Evolutionary conservation across 1,284 basidiomycete genomes (phyloP), one percentile per base, ranked within the genome.

Genomic region (Gymnopus androsaceus): DNA sequence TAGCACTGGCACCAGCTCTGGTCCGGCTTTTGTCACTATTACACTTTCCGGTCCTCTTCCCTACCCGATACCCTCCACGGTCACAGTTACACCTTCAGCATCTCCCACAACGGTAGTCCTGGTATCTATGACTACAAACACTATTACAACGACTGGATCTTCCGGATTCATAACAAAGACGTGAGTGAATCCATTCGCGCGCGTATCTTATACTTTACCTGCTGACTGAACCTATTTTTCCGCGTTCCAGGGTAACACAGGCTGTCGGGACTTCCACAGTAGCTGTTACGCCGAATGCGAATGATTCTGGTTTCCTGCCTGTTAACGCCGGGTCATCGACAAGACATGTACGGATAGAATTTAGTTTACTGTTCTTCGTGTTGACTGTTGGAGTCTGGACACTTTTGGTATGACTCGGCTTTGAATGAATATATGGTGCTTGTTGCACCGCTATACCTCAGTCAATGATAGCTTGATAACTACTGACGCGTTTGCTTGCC

Each of bases 251-350:
- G 28, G 31, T 56, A 25, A 56, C 54, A 9, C 33, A 50, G 31
- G 33, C 48, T 40, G 55, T 48, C 14, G 47, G 51, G 48, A 49
- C 54, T 37, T 49, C 64, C 6, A 63, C 64, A 2, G 59, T 56
- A 4, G 58, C 54, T 9, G 56, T 56, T 2, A 61, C 63, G 56
- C 56, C 46, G 42, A 59, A 55, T n/a, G 51, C 57, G 25, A 62
- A 67, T 37, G 57, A 55, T 33, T 64, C 66, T 3, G 65, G 67
- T n/a, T 69, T 71, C 45, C 51, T 71, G 45, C 69, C 69, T 17
- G 65, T 71, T 6, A 73, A 70, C 51, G 59, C 63, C 14, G 65
- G 61, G 21, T 51, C 27, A 27, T 30, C 34, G 40, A 19, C 49
- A 40, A 56, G 14, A n/a, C n/a, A n/a, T n/a, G n/a, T n/a, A n/a